These are phyloP conservation scores for Vigna radiata DNA, from an alignment of 306 rosid species.

Conservation along the genomic window DNA sequence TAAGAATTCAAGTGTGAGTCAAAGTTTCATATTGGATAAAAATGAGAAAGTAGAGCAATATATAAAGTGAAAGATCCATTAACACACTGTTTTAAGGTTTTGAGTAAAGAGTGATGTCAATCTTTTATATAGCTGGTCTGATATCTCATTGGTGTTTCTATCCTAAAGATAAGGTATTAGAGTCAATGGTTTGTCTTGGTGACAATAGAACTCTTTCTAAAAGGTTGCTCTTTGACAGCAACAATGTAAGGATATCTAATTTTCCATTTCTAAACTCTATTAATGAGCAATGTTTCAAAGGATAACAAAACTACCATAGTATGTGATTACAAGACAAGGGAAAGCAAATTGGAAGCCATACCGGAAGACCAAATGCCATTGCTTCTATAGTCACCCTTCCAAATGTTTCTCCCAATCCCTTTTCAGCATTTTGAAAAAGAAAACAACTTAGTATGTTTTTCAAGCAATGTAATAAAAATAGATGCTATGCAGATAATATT, in stretches of 20 bases:
- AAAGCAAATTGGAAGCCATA: slow-evolving; percentile 46
- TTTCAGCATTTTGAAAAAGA: slow-evolving; percentile 45
- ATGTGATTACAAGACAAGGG: neutral
- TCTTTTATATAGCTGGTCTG: too few relatives aligned
- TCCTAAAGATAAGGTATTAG: too few relatives aligned
- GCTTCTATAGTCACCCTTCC: slow-evolving; percentile 96
- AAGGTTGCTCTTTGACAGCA: neutral
- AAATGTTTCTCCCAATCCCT: slow-evolving; percentile 96
- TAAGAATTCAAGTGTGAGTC: too few relatives aligned
- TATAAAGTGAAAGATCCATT: too few relatives aligned
- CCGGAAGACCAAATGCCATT: slow-evolving; percentile 97
- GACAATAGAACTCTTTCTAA: too few relatives aligned
- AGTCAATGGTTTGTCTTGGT: too few relatives aligned
- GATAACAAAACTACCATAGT: slow-evolving; percentile 2
- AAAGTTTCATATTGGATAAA: fast-evolving
- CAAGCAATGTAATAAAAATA: neutral
- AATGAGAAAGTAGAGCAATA: too few relatives aligned
- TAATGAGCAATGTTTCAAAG: neutral
- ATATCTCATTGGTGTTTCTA: too few relatives aligned
- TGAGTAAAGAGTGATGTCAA: too few relatives aligned
- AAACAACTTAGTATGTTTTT: neutral
- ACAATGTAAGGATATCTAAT: neutral
- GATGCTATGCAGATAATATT: neutral
- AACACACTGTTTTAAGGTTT: too few relatives aligned
- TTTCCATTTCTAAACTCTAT: slow-evolving; percentile 18